These are phyloP conservation scores for Colletotrichum euphorbiae DNA, from an alignment of 2,329 filamentous ascomycete species.

Conservation along the genomic window DNA sequence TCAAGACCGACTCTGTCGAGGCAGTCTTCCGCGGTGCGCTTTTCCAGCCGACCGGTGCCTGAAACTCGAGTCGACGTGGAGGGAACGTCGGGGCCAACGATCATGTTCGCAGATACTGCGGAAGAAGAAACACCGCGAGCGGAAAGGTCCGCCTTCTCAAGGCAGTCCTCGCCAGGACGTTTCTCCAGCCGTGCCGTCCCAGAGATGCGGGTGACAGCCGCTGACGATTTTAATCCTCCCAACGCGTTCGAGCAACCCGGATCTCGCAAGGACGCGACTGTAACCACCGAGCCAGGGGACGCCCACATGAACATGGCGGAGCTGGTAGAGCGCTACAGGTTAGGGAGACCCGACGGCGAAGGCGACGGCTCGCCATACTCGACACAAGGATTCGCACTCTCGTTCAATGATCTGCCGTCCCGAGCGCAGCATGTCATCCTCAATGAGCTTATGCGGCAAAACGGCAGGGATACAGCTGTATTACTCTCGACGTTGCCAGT, in stretches of 20 bases:
- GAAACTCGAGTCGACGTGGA: constrained; percentile 74
- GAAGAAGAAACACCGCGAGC: constrained; percentile 47
- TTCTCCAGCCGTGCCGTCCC: constrained; percentile 74
- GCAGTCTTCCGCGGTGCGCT: constrained; percentile 68
- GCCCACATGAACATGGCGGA: constrained; percentile 57
- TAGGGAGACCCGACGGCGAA: constrained; percentile 39
- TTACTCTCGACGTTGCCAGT: constrained; percentile 87
- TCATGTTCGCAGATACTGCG: constrained; percentile 75
- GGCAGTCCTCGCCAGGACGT: constrained; percentile 63
- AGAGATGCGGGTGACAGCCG: constrained; percentile 68
- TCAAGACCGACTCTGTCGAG: constrained; percentile 62
- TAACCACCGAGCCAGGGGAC: constrained; percentile 49
- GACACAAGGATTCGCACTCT: constrained; percentile 74
- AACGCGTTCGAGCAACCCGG: constrained; percentile 70
- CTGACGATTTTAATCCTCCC: constrained; percentile 64
- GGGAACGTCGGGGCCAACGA: constrained; percentile 74
- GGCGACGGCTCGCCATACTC: constrained; percentile 61
- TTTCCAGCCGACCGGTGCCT: constrained; percentile 79
- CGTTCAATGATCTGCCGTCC: constrained; percentile 88
- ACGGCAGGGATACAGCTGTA: constrained; percentile 79
- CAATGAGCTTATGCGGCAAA: constrained; percentile 81
- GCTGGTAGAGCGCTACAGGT: constrained; percentile 55
- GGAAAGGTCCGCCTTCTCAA: constrained; percentile 53
- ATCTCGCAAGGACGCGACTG: constrained; percentile 53
- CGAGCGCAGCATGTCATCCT: constrained; percentile 87